Evolutionary conservation across 805 yeast species (phyloP).

Genomic region (Saccharomyces kudriavzevii): DNA sequence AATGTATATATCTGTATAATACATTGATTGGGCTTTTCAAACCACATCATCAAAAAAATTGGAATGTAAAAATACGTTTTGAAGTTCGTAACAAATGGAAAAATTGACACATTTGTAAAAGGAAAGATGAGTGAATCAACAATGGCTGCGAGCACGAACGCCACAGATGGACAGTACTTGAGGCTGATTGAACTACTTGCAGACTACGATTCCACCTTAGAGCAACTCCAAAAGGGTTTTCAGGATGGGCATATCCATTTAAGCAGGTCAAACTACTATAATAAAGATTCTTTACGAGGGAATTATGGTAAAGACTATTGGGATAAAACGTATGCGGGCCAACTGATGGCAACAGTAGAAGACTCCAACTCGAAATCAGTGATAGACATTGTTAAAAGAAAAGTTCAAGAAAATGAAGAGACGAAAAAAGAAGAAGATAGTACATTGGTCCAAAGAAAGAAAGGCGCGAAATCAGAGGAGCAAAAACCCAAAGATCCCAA

Average conservation of each 20-base stretch:
- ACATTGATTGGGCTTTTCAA: background rate
- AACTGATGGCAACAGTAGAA: conserved; percentile 1
- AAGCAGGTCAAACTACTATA: conserved; percentile 27
- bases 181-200: conserved; percentile 16
- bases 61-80: background rate
- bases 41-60: background rate
- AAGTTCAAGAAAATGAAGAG: background rate
- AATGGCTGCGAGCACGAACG: background rate
- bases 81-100: background rate
- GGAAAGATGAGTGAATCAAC: background rate
- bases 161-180: conserved; percentile 1
- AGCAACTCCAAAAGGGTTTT: conserved; percentile 21
- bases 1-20: background rate
- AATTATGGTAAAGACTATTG: conserved; percentile 29
- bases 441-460: background rate
- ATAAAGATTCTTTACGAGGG: conserved; percentile 26
- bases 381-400: conserved; percentile 6
- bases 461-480: background rate
- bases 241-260: conserved; percentile 22
- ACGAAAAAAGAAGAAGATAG: conserved; percentile 1
- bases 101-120: background rate
- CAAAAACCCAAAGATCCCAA: conserved; percentile 3
- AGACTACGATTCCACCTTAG: conserved; percentile 21
- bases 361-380: background rate
- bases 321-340: conserved; percentile 25